Conservation (phyloP, 352 stramenopile genomes). For the Phytopythium ostracodes region DNA sequence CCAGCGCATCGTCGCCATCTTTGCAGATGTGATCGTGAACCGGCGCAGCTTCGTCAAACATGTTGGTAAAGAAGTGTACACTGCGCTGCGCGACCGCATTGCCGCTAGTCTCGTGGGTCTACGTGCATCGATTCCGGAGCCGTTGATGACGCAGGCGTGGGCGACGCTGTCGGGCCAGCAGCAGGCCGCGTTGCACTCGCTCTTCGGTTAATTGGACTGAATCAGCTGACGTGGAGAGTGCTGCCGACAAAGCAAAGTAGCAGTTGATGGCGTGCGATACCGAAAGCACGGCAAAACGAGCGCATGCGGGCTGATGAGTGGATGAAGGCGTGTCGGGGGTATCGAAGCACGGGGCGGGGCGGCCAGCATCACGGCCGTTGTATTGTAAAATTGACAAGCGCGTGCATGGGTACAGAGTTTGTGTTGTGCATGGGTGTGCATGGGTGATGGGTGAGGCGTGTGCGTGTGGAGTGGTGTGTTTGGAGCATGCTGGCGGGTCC, state of each 20-base stretch:
- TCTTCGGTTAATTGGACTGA: slow-evolving; percentile 32
- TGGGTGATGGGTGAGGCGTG: not conserved
- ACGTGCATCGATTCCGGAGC: slow-evolving; percentile 43
- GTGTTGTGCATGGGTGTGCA: not conserved
- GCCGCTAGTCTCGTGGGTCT: slow-evolving; percentile 42
- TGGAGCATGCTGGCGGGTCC: no score
- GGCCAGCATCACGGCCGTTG: not conserved
- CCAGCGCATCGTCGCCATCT: slow-evolving; percentile 48
- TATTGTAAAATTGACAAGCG: slow-evolving; percentile 6
- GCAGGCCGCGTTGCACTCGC: slow-evolving; percentile 55
- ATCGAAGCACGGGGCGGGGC: not conserved
- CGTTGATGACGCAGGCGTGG: slow-evolving; percentile 61
- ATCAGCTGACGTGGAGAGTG: not conserved
- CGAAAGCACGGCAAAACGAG: not conserved
- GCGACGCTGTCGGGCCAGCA: slow-evolving; percentile 38
- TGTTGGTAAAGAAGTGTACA: slow-evolving; percentile 43
- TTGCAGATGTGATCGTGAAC: slow-evolving; percentile 45
- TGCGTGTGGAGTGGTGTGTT: no score
- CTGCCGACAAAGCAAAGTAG: not conserved
- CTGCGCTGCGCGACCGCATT: slow-evolving; percentile 35
- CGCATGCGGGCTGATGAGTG: not conserved
- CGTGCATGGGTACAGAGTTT: not conserved
- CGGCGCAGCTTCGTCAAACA: slow-evolving; percentile 30
- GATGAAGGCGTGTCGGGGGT: not conserved
- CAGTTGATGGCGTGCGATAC: not conserved